A percentile compares a stretch with the other conserved stretches of the same genome.
Evolutionary conservation across 2,329 filamentous ascomycete species (phyloP).

Genomic region (Xylariaceae sp.): DNA sequence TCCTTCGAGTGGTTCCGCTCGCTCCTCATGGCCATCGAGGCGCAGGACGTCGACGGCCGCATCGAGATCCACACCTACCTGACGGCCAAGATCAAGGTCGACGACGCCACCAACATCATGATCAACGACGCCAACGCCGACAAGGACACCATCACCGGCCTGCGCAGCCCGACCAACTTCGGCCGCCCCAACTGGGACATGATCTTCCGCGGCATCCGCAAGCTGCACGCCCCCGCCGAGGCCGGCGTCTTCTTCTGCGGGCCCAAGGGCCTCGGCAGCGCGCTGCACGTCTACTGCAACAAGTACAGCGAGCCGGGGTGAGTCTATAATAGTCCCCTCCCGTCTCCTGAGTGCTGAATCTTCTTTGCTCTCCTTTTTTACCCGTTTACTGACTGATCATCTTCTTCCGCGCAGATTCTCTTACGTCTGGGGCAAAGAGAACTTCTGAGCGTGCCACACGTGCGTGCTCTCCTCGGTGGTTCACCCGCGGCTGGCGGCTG

Average conservation of each 20-base stretch:
- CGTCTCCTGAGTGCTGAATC: not conserved
- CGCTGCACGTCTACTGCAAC: constrained; percentile 76
- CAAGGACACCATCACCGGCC: constrained; percentile 75
- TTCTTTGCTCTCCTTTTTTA: too few species aligned
- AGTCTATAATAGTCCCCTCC: too few species aligned
- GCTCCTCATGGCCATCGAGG: constrained; percentile 75
- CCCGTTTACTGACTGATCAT: constrained; percentile 7
- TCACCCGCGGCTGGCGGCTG: too few species aligned
- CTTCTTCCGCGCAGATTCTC: constrained; percentile 14
- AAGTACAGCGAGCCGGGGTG: constrained; percentile 78
- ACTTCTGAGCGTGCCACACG: too few species aligned
- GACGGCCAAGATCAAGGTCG: constrained; percentile 77
- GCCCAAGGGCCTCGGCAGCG: constrained; percentile 69
- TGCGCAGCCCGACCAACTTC: constrained; percentile 77
- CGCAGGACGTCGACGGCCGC: constrained; percentile 72
- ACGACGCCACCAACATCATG: constrained; percentile 87
- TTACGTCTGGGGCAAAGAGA: constrained; percentile 24
- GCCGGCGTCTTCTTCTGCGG: constrained; percentile 81
- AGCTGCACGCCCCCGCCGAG: constrained; percentile 66
- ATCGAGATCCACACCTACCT: constrained; percentile 89
- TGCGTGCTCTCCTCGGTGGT: too few species aligned
- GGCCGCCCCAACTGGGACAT: constrained; percentile 85
- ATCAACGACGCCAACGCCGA: constrained; percentile 83
- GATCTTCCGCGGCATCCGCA: constrained; percentile 77
- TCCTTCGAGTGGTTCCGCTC: constrained; percentile 89